Base-by-base conservation (phyloP, 139 green algal species). In the Tetraselmis striata region DNA sequence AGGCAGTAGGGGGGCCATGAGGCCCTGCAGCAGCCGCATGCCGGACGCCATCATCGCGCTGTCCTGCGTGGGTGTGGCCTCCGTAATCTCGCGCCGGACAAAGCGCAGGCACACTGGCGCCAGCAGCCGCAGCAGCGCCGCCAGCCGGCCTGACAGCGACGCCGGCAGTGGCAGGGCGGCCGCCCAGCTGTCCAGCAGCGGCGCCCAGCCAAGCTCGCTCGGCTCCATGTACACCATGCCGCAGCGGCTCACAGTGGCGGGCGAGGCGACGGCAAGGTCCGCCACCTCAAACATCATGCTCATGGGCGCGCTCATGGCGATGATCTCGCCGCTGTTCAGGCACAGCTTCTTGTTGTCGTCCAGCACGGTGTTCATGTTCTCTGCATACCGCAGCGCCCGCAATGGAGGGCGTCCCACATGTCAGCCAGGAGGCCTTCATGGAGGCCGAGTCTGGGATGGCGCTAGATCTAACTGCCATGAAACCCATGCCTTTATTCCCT, bases 261-360 rank as follows among this genome's bases (percentile, higher is more conserved):
- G 84, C 23, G 81, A 85, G 29, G 84, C 84, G 25, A 88, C 84
- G 45, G 80, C 80, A 28, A 90, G 84, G 59, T 90, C 86, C 5
- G 18, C 67, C 26, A 90, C 86, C 80, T 90, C 86, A 81, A 90
- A 90, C 18, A 90, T 87, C 91, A 95, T 91, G n/a, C 93, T 83
- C 90, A 95, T 93, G 32, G 90, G 89, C 1, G 83, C 93, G 89
- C 88, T 97, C 92, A 45, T 59, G 18, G 81, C 58, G 74, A 84
- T 84, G 81, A 84, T 84, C 81, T 84, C 81, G 29, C 81, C 81
- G n/a, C n/a, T 45, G 76, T 79, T 79, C 23, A 79, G 76, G 76
- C 76, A 79, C 22, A 90, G 84, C 86, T 90, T 90, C 77, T 90
- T 90, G 82, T 90, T 90, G 83, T 90, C 86, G 81, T 90, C 86